These are phyloP conservation scores for Pistacia atlantica DNA, from an alignment of 345 rosid genomes.

Conservation along the genomic window DNA sequence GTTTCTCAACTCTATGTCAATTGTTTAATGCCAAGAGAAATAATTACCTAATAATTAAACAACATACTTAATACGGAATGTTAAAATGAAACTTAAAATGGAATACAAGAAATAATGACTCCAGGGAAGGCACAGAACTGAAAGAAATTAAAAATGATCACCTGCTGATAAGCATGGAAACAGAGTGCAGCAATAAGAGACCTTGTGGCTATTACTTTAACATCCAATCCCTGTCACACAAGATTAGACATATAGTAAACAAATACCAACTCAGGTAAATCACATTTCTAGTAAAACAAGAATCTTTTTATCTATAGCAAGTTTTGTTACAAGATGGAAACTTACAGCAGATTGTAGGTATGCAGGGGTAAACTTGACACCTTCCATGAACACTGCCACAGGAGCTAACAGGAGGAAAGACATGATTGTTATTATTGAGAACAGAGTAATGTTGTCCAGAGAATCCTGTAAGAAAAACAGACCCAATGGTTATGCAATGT, in stretches of 20 bases:
- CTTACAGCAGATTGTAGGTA: conserved; percentile 85
- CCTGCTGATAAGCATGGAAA: conserved; percentile 99
- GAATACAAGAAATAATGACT: not conserved
- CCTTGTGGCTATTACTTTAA: conserved; percentile 57
- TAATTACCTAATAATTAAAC: not conserved
- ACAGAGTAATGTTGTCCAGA: conserved; percentile 94
- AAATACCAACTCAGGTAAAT: conserved; percentile 15
- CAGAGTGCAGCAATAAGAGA: conserved; percentile 83
- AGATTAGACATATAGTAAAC: conserved; percentile 18
- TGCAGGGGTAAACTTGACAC: conserved; percentile 88
- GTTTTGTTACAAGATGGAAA: conserved; percentile 19
- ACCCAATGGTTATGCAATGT: conserved; percentile 6
- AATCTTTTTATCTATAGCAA: not conserved
- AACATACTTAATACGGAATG: too few species aligned
- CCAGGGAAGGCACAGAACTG: not conserved
- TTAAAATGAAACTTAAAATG: not conserved
- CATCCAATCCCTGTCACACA: conserved; percentile 68
- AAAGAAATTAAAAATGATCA: conserved; percentile 25
- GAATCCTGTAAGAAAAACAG: conserved; percentile 62
- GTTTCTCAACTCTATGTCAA: too few species aligned
- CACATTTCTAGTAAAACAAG: not conserved
- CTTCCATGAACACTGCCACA: conserved; percentile 76
- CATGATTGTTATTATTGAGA: conserved; percentile 97
- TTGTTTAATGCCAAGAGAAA: not conserved
- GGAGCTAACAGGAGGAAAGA: conserved; percentile 86